Base-by-base conservation (phyloP, 345 rosid genomes). In the Isatis tinctoria region DNA sequence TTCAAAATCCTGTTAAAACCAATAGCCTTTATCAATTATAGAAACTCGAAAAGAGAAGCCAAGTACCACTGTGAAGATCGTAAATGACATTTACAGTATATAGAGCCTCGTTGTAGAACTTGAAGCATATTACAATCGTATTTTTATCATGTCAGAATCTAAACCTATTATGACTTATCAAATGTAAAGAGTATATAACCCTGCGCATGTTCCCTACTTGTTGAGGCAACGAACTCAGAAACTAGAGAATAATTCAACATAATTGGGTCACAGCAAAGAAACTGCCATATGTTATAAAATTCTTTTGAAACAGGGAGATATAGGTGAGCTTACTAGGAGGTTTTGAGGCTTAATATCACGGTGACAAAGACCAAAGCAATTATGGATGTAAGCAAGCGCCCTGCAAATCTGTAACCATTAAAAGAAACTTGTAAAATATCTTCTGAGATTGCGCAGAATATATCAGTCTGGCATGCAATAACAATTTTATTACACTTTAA, bases 311-410 rank as follows among this genome's bases (percentile, higher is more conserved):
- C 30, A 26, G 53, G 70, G 65, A 62, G 44, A 56, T 24, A 40
- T 43, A 59, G 27, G 48, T 71, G 73, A 68, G 44, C 89, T 87
- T 77, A 89, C 97, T n/a, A 92, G 89, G 80, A 89, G 78, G 84
- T 92, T 92, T 74, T 92, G 97, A 80, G 97, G 97, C 82, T 92
- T 92, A 81, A 92, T 92, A 77, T 92, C 97, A 76, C 96, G 91
- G 73, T 92, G 97, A 81, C 97, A 92, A 67, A 92, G 88, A 60
- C 96, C 97, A 53, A 89, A 85, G 80, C 89, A 84, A 57, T 87
- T 87, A 80, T 92, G 97, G 68, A 92, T 76, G 78, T 89, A 92
- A 41, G 96, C 92, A 77, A 92, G 96, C n/a, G 97, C 97, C 87
- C 97, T 88, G 83, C 96, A 92, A 67, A 92, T 92, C 97, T 92